Evolutionary conservation across 2,329 filamentous ascomycete species (phyloP).

Genomic region (Aquanectria penicillioides): DNA sequence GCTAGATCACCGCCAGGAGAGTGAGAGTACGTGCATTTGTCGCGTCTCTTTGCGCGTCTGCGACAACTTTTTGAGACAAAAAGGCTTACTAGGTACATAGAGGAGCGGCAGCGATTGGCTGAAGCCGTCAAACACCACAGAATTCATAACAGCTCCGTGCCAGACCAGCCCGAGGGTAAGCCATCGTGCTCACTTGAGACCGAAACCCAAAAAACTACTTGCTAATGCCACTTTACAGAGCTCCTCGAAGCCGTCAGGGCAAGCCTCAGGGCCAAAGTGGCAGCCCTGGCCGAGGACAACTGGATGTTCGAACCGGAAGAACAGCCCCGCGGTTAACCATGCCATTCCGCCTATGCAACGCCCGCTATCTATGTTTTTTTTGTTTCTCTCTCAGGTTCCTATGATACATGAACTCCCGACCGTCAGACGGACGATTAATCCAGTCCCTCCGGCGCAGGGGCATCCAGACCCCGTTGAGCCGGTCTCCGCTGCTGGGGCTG

Average conservation of each 20-base stretch:
- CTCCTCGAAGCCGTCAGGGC: conserved; percentile 75
- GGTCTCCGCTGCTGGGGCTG: conserved; percentile 51
- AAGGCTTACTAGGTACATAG: conserved; percentile 45
- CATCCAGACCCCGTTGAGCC: conserved; percentile 56
- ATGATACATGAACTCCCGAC: conserved; percentile 36
- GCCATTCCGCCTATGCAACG: conserved; percentile 34
- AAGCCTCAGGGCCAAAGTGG: conserved; percentile 77
- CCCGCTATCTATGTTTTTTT: conserved; percentile 39
- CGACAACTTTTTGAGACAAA: not conserved
- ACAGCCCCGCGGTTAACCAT: conserved; percentile 50
- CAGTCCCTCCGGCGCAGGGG: conserved; percentile 67
- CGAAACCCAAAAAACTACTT: not conserved
- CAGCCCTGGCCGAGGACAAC: conserved; percentile 80
- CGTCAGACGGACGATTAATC: conserved; percentile 54
- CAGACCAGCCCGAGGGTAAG: conserved; percentile 74
- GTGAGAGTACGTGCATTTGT: conserved; percentile 57
- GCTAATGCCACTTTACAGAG: conserved; percentile 57
- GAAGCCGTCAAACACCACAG: conserved; percentile 71
- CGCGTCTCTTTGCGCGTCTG: not conserved
- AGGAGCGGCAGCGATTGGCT: conserved; percentile 67
- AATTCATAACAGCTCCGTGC: conserved; percentile 62
- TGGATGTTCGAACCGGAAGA: conserved; percentile 90
- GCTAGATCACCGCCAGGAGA: conserved; percentile 67
- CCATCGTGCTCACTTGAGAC: conserved; percentile 11
- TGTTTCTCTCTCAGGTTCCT: conserved; percentile 25